A percentile compares a stretch with the other conserved stretches of the same genome.
Evolutionary conservation across 2,329 filamentous ascomycete genomes (phyloP).

Genomic region (Purpureocillium lavendulum): DNA sequence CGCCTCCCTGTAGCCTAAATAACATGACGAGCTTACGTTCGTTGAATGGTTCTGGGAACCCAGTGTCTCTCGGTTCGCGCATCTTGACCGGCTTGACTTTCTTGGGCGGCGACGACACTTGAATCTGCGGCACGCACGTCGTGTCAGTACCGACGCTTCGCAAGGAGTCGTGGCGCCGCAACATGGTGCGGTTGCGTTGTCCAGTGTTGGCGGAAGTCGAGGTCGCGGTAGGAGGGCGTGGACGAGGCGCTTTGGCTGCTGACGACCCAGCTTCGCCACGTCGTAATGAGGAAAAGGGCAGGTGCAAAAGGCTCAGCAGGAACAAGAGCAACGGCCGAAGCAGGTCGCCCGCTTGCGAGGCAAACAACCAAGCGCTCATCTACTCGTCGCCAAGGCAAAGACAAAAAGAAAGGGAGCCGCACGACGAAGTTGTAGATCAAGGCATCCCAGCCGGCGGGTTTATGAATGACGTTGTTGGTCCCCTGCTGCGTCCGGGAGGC

Average conservation of each 20-base stretch:
- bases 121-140: constrained; percentile 11
- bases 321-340: background rate
- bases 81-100: constrained; percentile 9
- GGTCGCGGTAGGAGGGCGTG: no score
- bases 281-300: background rate
- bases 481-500: constrained; percentile 1
- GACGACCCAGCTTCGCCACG: constrained; percentile 1
- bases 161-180: background rate
- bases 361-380: background rate
- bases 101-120: constrained; percentile 17
- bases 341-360: background rate
- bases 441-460: background rate
- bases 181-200: background rate
- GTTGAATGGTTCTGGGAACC: constrained; percentile 43
- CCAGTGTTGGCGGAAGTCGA: background rate
- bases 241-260: background rate
- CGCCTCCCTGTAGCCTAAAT: no score
- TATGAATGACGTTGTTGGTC: background rate
- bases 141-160: constrained; percentile 3
- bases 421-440: no score
- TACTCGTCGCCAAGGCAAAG: no score
- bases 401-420: background rate
- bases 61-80: constrained; percentile 31
- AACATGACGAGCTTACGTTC: constrained; percentile 35
- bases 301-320: background rate